A percentile compares a stretch with the other conserved stretches of the same genome.
phyloP scores from a whole-genome alignment of 2,329 filamentous ascomycete genomes.

The Neocucurbitaria cava region DNA sequence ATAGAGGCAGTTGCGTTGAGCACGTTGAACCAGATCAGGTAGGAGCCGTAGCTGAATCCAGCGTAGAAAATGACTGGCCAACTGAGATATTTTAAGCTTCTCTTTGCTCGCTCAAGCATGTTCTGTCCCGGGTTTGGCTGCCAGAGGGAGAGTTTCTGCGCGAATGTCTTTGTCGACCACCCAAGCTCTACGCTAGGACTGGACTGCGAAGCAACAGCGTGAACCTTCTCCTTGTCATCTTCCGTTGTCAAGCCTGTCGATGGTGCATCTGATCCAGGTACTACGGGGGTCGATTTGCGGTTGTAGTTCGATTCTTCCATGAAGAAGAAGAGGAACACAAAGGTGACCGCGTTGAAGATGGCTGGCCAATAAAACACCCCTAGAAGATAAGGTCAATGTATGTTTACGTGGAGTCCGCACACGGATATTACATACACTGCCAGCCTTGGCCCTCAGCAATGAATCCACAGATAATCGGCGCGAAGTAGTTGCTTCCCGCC shows the following conservation, averaged over 20 bases:
- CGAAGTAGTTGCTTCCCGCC: slow-evolving; percentile 46
- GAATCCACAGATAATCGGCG: slow-evolving; percentile 46
- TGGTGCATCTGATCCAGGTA: slow-evolving; percentile 11
- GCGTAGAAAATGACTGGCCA: slow-evolving; percentile 45
- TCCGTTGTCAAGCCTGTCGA: slow-evolving; percentile 4
- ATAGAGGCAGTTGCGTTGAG: slow-evolving; percentile 38
- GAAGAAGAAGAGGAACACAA: slow-evolving; percentile 63
- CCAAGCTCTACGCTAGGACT: slow-evolving; percentile 13
- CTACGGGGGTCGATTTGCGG: slow-evolving; percentile 39
- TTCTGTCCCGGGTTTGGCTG: slow-evolving; percentile 23
- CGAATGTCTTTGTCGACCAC: slow-evolving; percentile 19
- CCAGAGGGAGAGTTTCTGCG: slow-evolving; percentile 31
- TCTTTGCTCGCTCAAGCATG: slow-evolving; percentile 27
- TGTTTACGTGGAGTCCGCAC: background rate
- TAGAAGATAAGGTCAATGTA: background rate
- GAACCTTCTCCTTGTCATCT: slow-evolving; percentile 29
- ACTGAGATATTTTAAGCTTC: slow-evolving; percentile 37
- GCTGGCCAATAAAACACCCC: slow-evolving; percentile 59
- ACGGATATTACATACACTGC: slow-evolving; percentile 12
- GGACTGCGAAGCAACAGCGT: slow-evolving; percentile 24
- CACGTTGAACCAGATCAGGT: slow-evolving; percentile 39
- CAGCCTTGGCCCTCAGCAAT: slow-evolving; percentile 46
- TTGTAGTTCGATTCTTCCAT: slow-evolving; percentile 67
- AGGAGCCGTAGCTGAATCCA: slow-evolving; percentile 35
- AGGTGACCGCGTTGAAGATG: slow-evolving; percentile 59